Percentiles rank a stretch among this genome's conserved stretches.
These are phyloP conservation scores for Medicago lupulina DNA, from an alignment of 306 rosid species.

Conservation along the genomic window DNA sequence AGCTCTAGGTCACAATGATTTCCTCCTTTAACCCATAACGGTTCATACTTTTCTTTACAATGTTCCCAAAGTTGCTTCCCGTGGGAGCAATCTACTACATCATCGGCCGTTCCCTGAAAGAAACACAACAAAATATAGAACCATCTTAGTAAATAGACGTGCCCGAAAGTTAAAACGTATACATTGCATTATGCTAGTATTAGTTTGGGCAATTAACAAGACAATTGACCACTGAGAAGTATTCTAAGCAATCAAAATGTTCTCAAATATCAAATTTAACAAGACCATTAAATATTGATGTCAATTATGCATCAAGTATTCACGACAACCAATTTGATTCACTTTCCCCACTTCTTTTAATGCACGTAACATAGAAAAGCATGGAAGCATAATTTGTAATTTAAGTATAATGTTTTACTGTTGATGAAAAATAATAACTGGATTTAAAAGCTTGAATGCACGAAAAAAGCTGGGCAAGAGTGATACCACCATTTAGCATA, in stretches of 20 bases:
- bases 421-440: neutral
- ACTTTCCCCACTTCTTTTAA: neutral
- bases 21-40: slow-evolving; percentile 96
- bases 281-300: slow-evolving; percentile 12
- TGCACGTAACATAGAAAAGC: slow-evolving; percentile 3
- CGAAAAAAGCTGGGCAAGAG: neutral
- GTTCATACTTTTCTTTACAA: slow-evolving; percentile 94
- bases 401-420: neutral
- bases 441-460: slow-evolving; percentile 5
- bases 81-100: slow-evolving; percentile 94
- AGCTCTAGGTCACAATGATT: slow-evolving; percentile 92
- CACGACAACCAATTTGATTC: slow-evolving; percentile 2
- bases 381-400: neutral
- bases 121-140: slow-evolving; percentile 41
- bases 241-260: neutral
- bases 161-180: neutral
- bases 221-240: neutral
- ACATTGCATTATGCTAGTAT: slow-evolving; percentile 5
- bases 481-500: neutral
- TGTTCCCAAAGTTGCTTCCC: slow-evolving; percentile 95
- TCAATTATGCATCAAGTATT: slow-evolving; percentile 1
- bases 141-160: slow-evolving; percentile 33
- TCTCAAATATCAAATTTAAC: neutral
- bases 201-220: neutral
- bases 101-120: slow-evolving; percentile 82